phyloP scores from a whole-genome alignment of 192 early-diverging fungal species.

The Lunasporangiospora selenospora region DNA sequence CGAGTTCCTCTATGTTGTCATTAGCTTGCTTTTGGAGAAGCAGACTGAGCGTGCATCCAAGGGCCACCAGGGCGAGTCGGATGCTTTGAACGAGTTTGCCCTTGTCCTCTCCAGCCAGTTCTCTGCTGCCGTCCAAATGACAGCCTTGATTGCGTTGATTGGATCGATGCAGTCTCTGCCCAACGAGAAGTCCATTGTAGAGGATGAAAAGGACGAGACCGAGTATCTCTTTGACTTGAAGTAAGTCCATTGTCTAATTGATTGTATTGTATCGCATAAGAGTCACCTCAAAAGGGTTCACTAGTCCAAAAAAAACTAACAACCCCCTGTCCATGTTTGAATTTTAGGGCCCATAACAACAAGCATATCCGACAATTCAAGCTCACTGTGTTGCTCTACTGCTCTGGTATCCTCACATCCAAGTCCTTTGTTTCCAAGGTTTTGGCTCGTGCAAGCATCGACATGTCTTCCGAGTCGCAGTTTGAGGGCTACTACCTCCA shows the following conservation, averaged over 20 bases:
- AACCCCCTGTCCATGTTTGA: no score
- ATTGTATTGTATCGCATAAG: constrained; percentile 29
- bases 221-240: constrained; percentile 36
- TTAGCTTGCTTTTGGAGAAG: constrained; percentile 77
- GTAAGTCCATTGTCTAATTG: constrained; percentile 14
- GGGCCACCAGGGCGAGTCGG: constrained; percentile 62
- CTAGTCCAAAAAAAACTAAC: no score
- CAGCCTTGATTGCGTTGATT: constrained; percentile 65
- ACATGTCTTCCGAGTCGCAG: constrained; percentile 34
- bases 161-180: constrained; percentile 60
- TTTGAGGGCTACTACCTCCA: constrained; percentile 57
- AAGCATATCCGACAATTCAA: constrained; percentile 75
- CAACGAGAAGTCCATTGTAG: constrained; percentile 51
- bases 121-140: constrained; percentile 68
- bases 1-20: constrained; percentile 75
- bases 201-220: constrained; percentile 35
- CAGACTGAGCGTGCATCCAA: constrained; percentile 60
- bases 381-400: constrained; percentile 62
- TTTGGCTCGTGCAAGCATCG: constrained; percentile 36
- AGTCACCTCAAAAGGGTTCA: no score
- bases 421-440: constrained; percentile 61
- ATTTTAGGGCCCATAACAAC: constrained; percentile 51
- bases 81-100: constrained; percentile 77
- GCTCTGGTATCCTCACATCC: constrained; percentile 55
- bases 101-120: constrained; percentile 77